A percentile compares a stretch with the other conserved stretches of the same genome.
Conservation (phyloP, 1,284 basidiomycete species). For the Trichosporon coremiiforme region DNA sequence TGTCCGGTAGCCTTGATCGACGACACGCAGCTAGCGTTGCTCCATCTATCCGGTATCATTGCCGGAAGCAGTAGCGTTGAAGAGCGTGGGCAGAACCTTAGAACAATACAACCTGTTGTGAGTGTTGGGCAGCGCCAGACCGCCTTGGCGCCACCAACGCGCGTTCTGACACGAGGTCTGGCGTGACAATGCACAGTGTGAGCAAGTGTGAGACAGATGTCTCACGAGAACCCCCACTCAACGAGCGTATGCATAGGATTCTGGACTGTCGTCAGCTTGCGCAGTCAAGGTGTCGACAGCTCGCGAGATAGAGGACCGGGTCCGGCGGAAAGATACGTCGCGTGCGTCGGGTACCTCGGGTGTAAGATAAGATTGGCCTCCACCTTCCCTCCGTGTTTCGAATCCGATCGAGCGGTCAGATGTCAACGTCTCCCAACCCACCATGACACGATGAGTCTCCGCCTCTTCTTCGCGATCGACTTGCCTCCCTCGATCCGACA, state of each 20-base stretch:
- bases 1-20: not conserved
- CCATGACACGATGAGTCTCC: not conserved
- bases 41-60: not conserved
- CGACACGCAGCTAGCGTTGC: no score
- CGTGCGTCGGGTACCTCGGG: not conserved
- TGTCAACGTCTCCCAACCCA: not conserved
- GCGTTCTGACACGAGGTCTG: no score
- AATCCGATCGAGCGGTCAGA: not conserved
- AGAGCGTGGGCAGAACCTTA: not conserved
- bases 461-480: conserved; percentile 22
- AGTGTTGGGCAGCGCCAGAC: not conserved
- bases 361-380: not conserved
- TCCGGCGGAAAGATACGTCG: no score
- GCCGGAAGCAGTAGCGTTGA: not conserved
- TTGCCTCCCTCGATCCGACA: conserved; percentile 6
- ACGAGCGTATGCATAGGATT: no score
- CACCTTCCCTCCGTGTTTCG: not conserved
- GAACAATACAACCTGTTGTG: not conserved
- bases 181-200: no score
- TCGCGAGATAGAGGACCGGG: not conserved
- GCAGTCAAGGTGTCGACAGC: not conserved
- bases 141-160: no score
- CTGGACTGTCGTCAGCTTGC: no score
- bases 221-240: no score
- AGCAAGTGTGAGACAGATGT: no score